These are phyloP conservation scores for Saccharomycopsis amapae DNA, from an alignment of 805 yeast genomes.

Conservation along the genomic window DNA sequence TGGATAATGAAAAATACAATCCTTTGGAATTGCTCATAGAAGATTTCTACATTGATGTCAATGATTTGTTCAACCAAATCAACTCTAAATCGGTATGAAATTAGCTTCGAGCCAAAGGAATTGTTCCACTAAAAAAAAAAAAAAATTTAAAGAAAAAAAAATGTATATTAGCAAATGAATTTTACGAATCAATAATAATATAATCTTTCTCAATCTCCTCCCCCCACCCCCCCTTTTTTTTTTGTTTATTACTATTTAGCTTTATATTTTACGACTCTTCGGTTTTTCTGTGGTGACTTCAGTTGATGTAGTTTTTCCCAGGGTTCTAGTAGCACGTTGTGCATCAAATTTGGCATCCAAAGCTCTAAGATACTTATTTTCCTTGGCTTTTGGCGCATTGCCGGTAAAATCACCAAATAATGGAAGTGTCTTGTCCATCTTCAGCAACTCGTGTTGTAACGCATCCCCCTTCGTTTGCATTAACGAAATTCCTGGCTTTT, in stretches of 20 bases:
- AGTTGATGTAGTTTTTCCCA: no score
- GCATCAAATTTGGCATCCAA: constrained; percentile 20
- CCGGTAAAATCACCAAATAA: constrained; percentile 16
- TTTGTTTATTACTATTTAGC: neutral
- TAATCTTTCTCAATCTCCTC: no score
- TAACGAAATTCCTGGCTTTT: neutral
- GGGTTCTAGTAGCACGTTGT: constrained; percentile 1
- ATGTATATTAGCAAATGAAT: no score
- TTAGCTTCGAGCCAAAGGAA: neutral
- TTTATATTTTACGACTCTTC: neutral
- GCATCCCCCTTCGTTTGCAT: constrained; percentile 1
- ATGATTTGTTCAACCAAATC: constrained; percentile 15
- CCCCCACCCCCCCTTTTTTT: no score
- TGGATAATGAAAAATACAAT: constrained; percentile 10
- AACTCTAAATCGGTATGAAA: constrained; percentile 2
- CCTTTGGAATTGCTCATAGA: constrained; percentile 14
- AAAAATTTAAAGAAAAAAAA: no score
- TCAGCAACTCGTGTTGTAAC: constrained; percentile 13
- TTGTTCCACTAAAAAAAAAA: neutral
- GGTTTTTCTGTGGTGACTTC: neutral
- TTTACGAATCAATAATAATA: neutral
- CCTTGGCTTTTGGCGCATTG: neutral
- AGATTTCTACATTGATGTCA: constrained; percentile 19
- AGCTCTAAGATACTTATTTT: constrained; percentile 18
- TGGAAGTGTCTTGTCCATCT: constrained; percentile 14